Conservation (phyloP, 2,329 filamentous ascomycete genomes). For the Ceratocystiopsis minuta region DNA sequence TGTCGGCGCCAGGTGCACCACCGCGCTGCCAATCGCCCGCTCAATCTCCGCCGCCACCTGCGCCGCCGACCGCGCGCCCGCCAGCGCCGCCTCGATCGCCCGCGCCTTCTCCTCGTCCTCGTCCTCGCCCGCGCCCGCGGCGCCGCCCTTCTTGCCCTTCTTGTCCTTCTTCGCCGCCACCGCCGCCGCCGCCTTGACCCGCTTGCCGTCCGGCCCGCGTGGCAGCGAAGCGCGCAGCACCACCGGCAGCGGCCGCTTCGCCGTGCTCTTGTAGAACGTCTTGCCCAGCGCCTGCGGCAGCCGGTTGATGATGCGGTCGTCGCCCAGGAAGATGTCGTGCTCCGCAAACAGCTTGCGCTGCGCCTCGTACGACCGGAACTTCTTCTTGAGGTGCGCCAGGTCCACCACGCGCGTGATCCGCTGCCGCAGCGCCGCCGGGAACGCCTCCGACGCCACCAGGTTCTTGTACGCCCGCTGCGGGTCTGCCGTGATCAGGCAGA, state of each 20-base stretch:
- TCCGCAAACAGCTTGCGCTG: constrained; percentile 67
- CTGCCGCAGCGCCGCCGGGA: constrained; percentile 46
- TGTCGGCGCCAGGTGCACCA: constrained; percentile 62
- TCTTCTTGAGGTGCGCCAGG: constrained; percentile 58
- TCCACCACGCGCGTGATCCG: constrained; percentile 65
- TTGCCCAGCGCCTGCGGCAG: constrained; percentile 72
- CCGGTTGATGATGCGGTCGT: constrained; percentile 62
- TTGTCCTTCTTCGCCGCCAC: constrained; percentile 30
- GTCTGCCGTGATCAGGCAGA: constrained; percentile 66
- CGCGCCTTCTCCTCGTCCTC: constrained; percentile 57
- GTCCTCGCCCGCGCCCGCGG: constrained; percentile 56
- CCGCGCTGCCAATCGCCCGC: constrained; percentile 55
- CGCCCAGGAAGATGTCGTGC: constrained; percentile 86
- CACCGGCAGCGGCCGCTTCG: constrained; percentile 77
- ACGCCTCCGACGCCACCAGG: constrained; percentile 55
- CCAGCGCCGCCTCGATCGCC: constrained; percentile 34
- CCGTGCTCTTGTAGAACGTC: constrained; percentile 70
- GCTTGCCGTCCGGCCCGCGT: constrained; percentile 42
- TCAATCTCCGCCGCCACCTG: constrained; percentile 68
- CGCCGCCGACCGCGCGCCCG: constrained; percentile 34
- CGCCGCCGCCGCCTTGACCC: constrained; percentile 25
- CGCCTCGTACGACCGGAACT: constrained; percentile 78
- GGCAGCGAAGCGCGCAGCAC: constrained; percentile 43
- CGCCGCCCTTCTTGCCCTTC: constrained; percentile 24
- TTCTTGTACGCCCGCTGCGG: constrained; percentile 82